These are phyloP conservation scores for Coccinonectria pachysandricola DNA, from an alignment of 2,329 filamentous ascomycete genomes.

Conservation along the genomic window DNA sequence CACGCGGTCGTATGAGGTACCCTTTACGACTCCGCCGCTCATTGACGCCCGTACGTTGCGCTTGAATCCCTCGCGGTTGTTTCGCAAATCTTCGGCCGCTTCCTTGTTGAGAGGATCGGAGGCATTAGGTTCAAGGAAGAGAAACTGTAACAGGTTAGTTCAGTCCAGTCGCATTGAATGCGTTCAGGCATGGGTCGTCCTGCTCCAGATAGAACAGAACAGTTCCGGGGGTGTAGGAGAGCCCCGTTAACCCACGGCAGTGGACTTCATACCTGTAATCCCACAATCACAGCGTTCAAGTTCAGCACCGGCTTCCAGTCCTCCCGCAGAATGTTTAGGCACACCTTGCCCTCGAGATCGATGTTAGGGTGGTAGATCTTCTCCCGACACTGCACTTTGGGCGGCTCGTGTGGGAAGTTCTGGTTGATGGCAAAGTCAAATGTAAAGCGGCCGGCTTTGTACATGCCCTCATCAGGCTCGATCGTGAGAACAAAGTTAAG, in stretches of 20 bases:
- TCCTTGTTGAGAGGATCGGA: slow-evolving; percentile 98
- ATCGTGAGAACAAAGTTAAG: slow-evolving; percentile 76
- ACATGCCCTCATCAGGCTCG: slow-evolving; percentile 77
- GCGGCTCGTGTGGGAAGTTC: slow-evolving; percentile 93
- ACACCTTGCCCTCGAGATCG: slow-evolving; percentile 94
- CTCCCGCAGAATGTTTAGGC: slow-evolving; percentile 91
- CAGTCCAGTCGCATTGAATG: no score
- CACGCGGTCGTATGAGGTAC: slow-evolving; percentile 67
- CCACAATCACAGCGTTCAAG: slow-evolving; percentile 91
- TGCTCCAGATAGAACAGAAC: no score
- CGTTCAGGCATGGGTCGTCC: no score
- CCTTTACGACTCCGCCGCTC: slow-evolving; percentile 67
- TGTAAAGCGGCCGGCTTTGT: slow-evolving; percentile 77
- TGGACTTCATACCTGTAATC: slow-evolving; percentile 71
- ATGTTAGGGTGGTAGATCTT: slow-evolving; percentile 99
- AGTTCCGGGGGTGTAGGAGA: no score
- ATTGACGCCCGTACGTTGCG: slow-evolving; percentile 80
- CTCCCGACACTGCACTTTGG: slow-evolving; percentile 92
- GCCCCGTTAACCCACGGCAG: no score
- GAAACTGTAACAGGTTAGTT: slow-evolving; percentile 63
- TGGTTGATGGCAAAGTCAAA: slow-evolving; percentile 91
- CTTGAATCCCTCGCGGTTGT: slow-evolving; percentile 81
- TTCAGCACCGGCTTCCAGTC: slow-evolving; percentile 99
- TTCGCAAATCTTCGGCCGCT: slow-evolving; percentile 82
- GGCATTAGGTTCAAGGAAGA: slow-evolving; percentile 96